phyloP scores from a whole-genome alignment of 805 yeast species.

The Saturnispora saitoi region DNA sequence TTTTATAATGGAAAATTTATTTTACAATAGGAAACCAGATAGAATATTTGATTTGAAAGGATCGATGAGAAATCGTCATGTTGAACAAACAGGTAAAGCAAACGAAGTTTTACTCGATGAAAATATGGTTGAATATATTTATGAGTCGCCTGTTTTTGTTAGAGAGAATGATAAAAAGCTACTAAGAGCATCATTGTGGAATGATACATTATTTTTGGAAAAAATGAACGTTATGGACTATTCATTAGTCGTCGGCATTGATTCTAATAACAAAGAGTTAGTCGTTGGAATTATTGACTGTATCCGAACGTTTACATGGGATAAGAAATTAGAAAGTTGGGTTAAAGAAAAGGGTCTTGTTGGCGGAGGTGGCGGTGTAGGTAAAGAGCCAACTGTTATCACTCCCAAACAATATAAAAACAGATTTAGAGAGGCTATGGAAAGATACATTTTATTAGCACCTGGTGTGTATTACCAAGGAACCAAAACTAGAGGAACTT shows the following conservation, averaged over 20 bases:
- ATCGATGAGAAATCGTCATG: conserved; percentile 95
- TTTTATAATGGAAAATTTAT: conserved; percentile 90
- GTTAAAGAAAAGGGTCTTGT: conserved; percentile 92
- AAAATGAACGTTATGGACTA: conserved; percentile 99
- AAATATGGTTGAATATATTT: conserved; percentile 96
- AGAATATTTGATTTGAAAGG: conserved; percentile 95
- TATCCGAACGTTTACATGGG: conserved; percentile 97
- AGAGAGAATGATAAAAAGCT: conserved; percentile 84
- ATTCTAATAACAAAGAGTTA: conserved; percentile 53
- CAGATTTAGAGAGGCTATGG: conserved; percentile 97
- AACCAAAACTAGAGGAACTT: conserved; percentile 8
- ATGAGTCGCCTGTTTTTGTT: conserved; percentile 91
- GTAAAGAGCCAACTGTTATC: conserved; percentile 92
- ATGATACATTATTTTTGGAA: conserved; percentile 86
- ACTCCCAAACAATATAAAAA: conserved; percentile 94
- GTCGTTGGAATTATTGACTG: conserved; percentile 94
- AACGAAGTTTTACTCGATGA: conserved; percentile 93
- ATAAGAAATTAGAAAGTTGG: conserved; percentile 96
- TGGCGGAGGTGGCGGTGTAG: conserved; percentile 57
- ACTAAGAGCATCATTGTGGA: conserved; percentile 83
- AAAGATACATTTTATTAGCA: conserved; percentile 85
- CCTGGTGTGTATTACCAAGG: conserved; percentile 49
- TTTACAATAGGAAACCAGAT: conserved; percentile 71
- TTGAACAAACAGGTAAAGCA: conserved; percentile 89
- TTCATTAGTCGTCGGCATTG: conserved; percentile 89